Conservation (phyloP, 768 basidiomycete genomes). For the Cystofilobasidium ferigula region DNA sequence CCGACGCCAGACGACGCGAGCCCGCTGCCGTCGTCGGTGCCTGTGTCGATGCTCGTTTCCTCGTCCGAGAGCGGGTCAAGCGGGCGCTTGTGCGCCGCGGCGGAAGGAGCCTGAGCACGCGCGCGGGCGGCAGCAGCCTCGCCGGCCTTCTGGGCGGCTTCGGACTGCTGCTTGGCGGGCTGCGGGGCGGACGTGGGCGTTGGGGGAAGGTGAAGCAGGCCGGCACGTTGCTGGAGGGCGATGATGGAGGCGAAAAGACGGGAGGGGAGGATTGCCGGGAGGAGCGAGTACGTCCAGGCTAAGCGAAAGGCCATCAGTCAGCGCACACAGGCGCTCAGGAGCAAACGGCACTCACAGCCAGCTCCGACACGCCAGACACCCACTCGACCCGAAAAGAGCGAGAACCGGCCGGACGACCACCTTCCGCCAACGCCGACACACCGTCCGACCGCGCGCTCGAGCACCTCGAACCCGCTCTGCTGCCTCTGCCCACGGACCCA, state of each 20-base stretch:
- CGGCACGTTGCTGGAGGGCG: neutral
- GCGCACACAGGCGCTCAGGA: no score
- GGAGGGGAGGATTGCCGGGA: conserved; percentile 5
- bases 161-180: neutral
- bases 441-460: neutral
- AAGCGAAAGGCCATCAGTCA: neutral
- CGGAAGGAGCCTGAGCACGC: neutral
- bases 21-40: conserved; percentile 2
- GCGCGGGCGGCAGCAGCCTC: conserved; percentile 1
- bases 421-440: neutral
- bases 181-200: neutral
- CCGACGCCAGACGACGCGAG: neutral
- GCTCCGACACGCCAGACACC: conserved; percentile 7
- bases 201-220: neutral
- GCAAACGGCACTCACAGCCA: conserved; percentile 6
- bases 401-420: neutral
- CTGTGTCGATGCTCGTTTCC: neutral
- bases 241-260: neutral
- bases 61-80: neutral
- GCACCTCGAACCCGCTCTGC: conserved; percentile 19
- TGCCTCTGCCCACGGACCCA: conserved; percentile 14
- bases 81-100: neutral
- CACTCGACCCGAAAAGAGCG: neutral
- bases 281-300: conserved; percentile 21
- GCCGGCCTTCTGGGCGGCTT: neutral